A percentile compares a stretch with the other conserved stretches of the same genome.
These are phyloP conservation scores for Acanthamoeba triangularis DNA, from an alignment of 208 protist species.

Conservation along the genomic window DNA sequence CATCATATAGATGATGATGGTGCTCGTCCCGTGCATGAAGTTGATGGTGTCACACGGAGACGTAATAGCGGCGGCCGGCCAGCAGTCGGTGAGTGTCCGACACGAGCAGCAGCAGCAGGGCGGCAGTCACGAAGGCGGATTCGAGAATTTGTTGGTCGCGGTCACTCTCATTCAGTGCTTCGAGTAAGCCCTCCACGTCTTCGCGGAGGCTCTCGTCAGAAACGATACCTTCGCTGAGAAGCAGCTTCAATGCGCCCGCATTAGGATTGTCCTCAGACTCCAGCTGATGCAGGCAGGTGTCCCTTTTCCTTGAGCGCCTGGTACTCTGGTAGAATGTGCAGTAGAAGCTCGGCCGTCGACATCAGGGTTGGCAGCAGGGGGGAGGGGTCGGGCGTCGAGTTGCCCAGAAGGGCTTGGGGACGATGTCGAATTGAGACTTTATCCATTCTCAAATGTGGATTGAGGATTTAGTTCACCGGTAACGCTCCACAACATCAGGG, in stretches of 20 bases:
- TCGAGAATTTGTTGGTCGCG: background rate
- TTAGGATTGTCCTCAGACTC: no score
- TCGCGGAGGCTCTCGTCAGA: background rate
- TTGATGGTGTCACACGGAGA: background rate
- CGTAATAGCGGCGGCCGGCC: background rate
- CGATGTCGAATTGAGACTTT: no score
- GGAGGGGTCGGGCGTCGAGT: no score
- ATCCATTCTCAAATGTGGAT: no score
- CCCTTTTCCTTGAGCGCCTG: no score
- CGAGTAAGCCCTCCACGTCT: background rate
- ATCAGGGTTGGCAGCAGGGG: no score
- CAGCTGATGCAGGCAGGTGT: no score
- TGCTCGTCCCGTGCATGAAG: background rate
- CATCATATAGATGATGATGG: background rate
- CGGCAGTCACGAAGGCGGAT: background rate
- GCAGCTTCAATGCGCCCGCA: background rate
- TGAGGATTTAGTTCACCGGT: no score
- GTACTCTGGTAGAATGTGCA: no score
- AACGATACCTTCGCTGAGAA: background rate
- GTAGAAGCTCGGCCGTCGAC: no score
- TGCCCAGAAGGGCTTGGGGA: no score
- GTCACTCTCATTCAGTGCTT: background rate
- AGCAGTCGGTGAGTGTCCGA: background rate
- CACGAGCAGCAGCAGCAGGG: conserved; percentile 2
- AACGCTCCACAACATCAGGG: no score